Percentiles rank a stretch among this genome's conserved stretches.
Evolutionary conservation across 208 protist genomes (phyloP).

Genomic region (Trypanosoma avium): DNA sequence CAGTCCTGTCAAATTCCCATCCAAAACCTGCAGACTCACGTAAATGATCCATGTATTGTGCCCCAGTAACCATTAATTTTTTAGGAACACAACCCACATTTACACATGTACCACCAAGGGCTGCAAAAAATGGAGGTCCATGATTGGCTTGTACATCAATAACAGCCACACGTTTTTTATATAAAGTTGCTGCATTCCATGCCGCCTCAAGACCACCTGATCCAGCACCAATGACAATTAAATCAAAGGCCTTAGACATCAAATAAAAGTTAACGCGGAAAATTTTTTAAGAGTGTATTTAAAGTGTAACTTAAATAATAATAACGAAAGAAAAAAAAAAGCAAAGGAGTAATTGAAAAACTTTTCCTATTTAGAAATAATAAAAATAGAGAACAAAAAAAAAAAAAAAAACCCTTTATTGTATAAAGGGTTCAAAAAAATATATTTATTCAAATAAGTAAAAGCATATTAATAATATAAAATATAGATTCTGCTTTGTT

Average conservation of each 20-base stretch:
- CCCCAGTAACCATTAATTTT: constrained; percentile 88
- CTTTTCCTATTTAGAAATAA: not conserved
- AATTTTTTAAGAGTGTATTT: constrained; percentile 29
- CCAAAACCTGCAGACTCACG: constrained; percentile 80
- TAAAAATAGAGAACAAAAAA: not conserved
- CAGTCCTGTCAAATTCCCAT: constrained; percentile 64
- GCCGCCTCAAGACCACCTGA: constrained; percentile 87
- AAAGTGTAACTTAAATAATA: constrained; percentile 6
- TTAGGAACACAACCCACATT: constrained; percentile 90
- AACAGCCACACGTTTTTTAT: constrained; percentile 87
- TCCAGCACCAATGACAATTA: constrained; percentile 89
- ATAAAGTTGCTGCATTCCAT: constrained; percentile 78
- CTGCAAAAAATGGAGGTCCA: constrained; percentile 74
- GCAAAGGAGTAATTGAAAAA: not conserved
- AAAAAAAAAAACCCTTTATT: constrained; percentile 9
- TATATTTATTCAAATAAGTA: too few species aligned
- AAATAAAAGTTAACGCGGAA: constrained; percentile 33
- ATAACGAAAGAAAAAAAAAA: constrained; percentile 3
- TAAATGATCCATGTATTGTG: constrained; percentile 78
- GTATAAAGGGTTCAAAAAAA: too few species aligned
- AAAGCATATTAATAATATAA: too few species aligned
- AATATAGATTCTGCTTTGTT: too few species aligned
- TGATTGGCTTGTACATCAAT: constrained; percentile 81
- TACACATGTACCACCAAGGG: constrained; percentile 86
- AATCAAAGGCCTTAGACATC: constrained; percentile 82